phyloP scores from a whole-genome alignment of 352 stramenopile genomes.

The Phytophthora litchii region DNA sequence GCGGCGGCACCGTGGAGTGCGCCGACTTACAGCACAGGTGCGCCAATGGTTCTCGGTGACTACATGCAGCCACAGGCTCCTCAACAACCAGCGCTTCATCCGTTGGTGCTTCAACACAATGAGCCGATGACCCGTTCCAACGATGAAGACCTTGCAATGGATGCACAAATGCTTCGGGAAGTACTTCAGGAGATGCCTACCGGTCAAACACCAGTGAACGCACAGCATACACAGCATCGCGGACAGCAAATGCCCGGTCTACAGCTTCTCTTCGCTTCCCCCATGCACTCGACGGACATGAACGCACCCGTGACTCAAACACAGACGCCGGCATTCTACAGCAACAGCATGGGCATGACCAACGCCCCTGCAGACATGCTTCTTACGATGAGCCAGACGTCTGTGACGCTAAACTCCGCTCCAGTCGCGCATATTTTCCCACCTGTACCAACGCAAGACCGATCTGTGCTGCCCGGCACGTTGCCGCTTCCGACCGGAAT shows the following conservation, averaged over 20 bases:
- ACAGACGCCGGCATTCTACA: conserved; percentile 26
- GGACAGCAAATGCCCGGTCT: conserved; percentile 37
- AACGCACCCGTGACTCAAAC: not conserved
- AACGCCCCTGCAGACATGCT: conserved; percentile 27
- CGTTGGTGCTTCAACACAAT: conserved; percentile 38
- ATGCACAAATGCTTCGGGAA: conserved; percentile 50
- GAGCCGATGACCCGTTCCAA: conserved; percentile 28
- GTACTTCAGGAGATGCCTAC: conserved; percentile 44
- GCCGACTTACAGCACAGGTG: conserved; percentile 13
- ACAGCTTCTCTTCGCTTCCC: conserved; percentile 45
- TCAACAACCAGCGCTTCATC: conserved; percentile 27
- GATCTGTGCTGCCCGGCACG: conserved; percentile 9
- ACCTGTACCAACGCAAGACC: conserved; percentile 7
- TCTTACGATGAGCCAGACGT: conserved; percentile 33
- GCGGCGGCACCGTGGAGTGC: conserved; percentile 19
- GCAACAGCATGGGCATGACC: conserved; percentile 25
- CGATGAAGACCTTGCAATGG: conserved; percentile 45
- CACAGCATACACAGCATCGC: conserved; percentile 20
- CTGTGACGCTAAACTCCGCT: conserved; percentile 6
- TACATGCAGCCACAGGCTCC: conserved; percentile 24
- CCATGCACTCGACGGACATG: conserved; percentile 35
- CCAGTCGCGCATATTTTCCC: conserved; percentile 25
- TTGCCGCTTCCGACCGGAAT: conserved; percentile 15
- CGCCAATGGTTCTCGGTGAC: conserved; percentile 12
- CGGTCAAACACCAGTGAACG: conserved; percentile 24